phyloP scores from a whole-genome alignment of 495 filamentous ascomycete genomes.

The Pseudotulostoma volvatum region DNA sequence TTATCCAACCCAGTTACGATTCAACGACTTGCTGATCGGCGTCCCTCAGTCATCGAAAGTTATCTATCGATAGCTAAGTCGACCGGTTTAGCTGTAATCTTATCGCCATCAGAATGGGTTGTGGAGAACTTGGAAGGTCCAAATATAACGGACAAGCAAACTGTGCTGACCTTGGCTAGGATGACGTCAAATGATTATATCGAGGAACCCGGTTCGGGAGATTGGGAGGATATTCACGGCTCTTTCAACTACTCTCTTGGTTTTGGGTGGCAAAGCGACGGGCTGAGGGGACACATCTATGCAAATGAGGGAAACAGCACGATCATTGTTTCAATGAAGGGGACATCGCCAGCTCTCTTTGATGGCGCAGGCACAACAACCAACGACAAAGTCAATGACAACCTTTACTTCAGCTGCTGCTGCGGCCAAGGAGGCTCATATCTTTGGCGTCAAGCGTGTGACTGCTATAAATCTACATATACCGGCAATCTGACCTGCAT shows the following conservation, averaged over 20 bases:
- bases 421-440: constrained; percentile 82
- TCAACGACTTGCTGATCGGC: constrained; percentile 66
- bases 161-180: constrained; percentile 64
- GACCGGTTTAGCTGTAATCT: constrained; percentile 39
- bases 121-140: constrained; percentile 64
- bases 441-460: constrained; percentile 79
- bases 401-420: constrained; percentile 94
- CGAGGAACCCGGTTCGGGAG: constrained; percentile 44
- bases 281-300: constrained; percentile 84
- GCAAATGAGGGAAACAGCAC: constrained; percentile 72
- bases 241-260: constrained; percentile 65
- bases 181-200: constrained; percentile 87
- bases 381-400: constrained; percentile 95
- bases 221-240: constrained; percentile 71
- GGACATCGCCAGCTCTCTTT: constrained; percentile 77
- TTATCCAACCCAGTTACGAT: constrained; percentile 49
- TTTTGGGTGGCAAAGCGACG: constrained; percentile 87
- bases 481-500: constrained; percentile 87
- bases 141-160: constrained; percentile 72
- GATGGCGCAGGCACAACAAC: constrained; percentile 91
- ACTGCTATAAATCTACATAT: constrained; percentile 71
- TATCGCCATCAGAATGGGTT: constrained; percentile 61
- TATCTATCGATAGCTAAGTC: constrained; percentile 52
- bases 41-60: constrained; percentile 53
- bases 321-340: constrained; percentile 82